phyloP scores from a whole-genome alignment of 2,329 filamentous ascomycete species.

The Fragosphaeria purpurea region DNA sequence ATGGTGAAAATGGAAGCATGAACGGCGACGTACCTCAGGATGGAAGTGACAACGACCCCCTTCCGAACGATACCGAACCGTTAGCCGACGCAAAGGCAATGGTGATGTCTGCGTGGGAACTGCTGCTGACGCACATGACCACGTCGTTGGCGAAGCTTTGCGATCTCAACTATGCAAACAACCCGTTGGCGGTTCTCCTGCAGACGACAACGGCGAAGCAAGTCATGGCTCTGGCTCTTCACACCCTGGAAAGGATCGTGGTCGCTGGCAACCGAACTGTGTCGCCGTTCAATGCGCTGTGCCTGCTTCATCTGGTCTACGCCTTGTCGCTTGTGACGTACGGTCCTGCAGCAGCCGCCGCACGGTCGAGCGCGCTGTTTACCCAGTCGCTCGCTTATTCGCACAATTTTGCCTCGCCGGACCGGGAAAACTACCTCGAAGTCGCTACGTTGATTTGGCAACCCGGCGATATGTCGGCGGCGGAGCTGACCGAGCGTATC shows the following conservation, averaged over 20 bases:
- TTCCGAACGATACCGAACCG: not conserved
- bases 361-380: constrained; percentile 32
- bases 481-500: constrained; percentile 21
- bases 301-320: constrained; percentile 42
- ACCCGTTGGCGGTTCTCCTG: constrained; percentile 32
- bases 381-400: constrained; percentile 36
- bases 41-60: no score
- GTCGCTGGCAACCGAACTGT: constrained; percentile 27
- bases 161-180: constrained; percentile 23
- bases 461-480: constrained; percentile 24
- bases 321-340: constrained; percentile 37
- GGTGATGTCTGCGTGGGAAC: constrained; percentile 33
- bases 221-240: constrained; percentile 32
- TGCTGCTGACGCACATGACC: constrained; percentile 35
- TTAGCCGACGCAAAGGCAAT: constrained; percentile 20
- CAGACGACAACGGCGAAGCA: constrained; percentile 26
- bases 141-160: constrained; percentile 34
- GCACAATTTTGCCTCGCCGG: constrained; percentile 25
- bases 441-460: constrained; percentile 40
- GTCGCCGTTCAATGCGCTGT: constrained; percentile 35
- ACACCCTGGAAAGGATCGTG: constrained; percentile 26
- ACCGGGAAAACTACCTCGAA: constrained; percentile 30
- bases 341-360: constrained; percentile 23
- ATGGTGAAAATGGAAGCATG: no score
- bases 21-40: no score